These are phyloP conservation scores for Tulasnella sp. DNA, from an alignment of 768 basidiomycete genomes.

Conservation along the genomic window DNA sequence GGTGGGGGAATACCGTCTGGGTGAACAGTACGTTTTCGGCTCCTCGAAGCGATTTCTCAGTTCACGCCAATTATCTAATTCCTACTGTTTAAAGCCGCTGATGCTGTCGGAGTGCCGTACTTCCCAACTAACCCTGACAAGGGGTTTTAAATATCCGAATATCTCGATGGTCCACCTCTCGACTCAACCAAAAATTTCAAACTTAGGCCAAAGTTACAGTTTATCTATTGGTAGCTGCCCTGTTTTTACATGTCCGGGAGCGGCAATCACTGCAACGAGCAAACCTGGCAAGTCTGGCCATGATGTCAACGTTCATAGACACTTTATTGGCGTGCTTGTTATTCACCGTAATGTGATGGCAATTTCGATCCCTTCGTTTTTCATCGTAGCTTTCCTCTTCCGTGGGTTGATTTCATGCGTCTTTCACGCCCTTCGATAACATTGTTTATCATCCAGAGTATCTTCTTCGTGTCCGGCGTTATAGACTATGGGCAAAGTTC, in stretches of 20 bases:
- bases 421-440: background rate
- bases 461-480: slow-evolving; percentile 34
- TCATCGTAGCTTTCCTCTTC: slow-evolving; percentile 40
- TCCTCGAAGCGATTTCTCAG: background rate
- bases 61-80: background rate
- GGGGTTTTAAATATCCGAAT: slow-evolving; percentile 34
- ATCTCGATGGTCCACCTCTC: slow-evolving; percentile 37
- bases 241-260: too few relatives aligned
- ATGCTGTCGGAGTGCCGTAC: background rate
- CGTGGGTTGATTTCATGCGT: slow-evolving; percentile 27
- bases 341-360: too few relatives aligned
- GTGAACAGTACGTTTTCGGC: slow-evolving; percentile 1
- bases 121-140: background rate
- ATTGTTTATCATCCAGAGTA: slow-evolving; percentile 32
- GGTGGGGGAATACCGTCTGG: slow-evolving; percentile 34
- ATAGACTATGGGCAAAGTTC: slow-evolving; percentile 46
- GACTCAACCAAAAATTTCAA: slow-evolving; percentile 40
- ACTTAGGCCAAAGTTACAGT: too few relatives aligned
- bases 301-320: too few relatives aligned
- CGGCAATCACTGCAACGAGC: too few relatives aligned
- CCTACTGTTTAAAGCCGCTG: background rate
- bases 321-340: too few relatives aligned
- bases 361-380: slow-evolving; percentile 36
- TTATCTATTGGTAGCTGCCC: too few relatives aligned
- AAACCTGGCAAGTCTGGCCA: too few relatives aligned